A percentile compares a stretch with the other conserved stretches of the same genome.
Evolutionary conservation across 2,329 filamentous ascomycete species (phyloP).

Genomic region (Taxawa tesnikishii): DNA sequence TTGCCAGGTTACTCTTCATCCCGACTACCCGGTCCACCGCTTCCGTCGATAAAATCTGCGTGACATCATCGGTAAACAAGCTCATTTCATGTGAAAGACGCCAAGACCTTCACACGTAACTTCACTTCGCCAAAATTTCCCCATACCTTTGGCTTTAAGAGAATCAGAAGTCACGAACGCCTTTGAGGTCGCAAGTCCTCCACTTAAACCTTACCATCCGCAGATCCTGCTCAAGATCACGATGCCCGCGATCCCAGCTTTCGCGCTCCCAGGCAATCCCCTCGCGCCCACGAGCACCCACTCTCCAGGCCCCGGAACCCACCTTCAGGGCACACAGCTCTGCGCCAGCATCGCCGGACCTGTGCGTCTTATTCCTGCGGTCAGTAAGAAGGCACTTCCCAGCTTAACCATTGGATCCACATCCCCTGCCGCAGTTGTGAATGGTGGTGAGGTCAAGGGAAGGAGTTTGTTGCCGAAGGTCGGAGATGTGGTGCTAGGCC

Average conservation of each 20-base stretch:
- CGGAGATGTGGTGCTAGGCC: slow-evolving; percentile 66
- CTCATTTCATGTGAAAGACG: no score
- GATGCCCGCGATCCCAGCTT: slow-evolving; percentile 2
- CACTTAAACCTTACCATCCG: no score
- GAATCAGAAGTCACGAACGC: no score
- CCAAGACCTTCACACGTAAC: no score
- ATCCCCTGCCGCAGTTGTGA: slow-evolving; percentile 12
- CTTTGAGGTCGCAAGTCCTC: no score
- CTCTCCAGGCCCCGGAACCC: slow-evolving; percentile 68
- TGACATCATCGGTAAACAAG: no score
- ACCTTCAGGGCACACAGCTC: slow-evolving; percentile 62
- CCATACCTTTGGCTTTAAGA: no score
- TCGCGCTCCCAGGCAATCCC: slow-evolving; percentile 71
- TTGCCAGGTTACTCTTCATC: no score
- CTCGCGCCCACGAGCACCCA: slow-evolving; percentile 59
- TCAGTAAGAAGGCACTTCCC: slow-evolving; percentile 41
- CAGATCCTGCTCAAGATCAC: background rate
- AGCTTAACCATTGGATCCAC: slow-evolving; percentile 27
- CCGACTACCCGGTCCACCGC: no score
- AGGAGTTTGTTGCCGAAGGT: slow-evolving; percentile 56
- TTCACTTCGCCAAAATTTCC: no score
- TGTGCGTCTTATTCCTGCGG: slow-evolving; percentile 23
- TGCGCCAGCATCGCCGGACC: slow-evolving; percentile 73
- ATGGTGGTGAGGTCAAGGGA: slow-evolving; percentile 9
- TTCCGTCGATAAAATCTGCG: no score